Base-by-base conservation (phyloP, 2,329 filamentous ascomycete species). In the Pseudopithomyces chartarum region DNA sequence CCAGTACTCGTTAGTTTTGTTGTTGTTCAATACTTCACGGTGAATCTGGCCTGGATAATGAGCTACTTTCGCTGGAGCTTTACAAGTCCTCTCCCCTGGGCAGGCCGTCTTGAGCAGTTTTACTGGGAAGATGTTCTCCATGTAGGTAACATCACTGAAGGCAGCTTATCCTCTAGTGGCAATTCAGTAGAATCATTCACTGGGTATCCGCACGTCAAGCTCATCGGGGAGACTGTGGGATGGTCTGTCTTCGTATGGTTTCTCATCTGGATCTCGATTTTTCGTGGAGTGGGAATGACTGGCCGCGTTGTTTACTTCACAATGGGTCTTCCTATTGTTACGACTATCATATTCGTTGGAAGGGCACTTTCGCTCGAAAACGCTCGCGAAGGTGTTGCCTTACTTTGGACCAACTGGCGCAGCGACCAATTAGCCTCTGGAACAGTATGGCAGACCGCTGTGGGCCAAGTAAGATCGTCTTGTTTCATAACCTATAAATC, bases 401-500 rank as follows among this genome's bases (percentile, higher is more conserved):
- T 85, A 0, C 63, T 79, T n/a, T 81, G 76, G 75, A 76, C 73
- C 2, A 80, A 78, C 3, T 81, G 78, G 83, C 76, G 82, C 60
- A 76, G 81, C 12, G 76, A 77, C 5, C 76, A 85, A 61, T 75
- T 87, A 0, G 80, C 77, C 5, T 77, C 76, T 0, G 83, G 82
- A 0, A 77, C 76, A 0, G 79, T 86, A 1, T 87, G 84, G 84
- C 84, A 86, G 66, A 84, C 81, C n/a, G 84, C 84, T 2, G 80
- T 81, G 7, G 84, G 84, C 1, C 84, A 87, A 32, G 36, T 50
- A 26, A 39, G 46, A 29, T 48, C 2, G 4, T 17, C 1, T n/a
- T n/a, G 2, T 5, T 5, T 38, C 34, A 38, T 5, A 5, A 13
- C 12, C 12, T 3, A 38, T n/a, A 13, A n/a, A 6, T n/a, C 10